phyloP scores from a whole-genome alignment of 2,329 filamentous ascomycete species.

The Stemphylium vesicarium region DNA sequence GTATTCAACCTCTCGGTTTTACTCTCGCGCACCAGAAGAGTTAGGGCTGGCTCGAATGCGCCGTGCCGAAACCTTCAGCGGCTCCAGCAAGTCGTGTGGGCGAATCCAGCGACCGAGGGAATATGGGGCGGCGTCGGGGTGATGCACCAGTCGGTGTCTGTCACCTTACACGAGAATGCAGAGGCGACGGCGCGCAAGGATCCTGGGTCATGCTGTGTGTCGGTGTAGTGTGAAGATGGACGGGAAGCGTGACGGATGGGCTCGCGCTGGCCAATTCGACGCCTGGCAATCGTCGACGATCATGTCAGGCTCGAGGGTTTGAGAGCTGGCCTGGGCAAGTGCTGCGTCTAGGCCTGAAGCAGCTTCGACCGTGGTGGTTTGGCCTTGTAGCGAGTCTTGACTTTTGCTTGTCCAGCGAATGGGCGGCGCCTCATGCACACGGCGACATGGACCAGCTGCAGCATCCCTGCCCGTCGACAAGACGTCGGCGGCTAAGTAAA shows the following conservation, averaged over 20 bases:
- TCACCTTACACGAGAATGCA: constrained; percentile 23
- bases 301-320: constrained; percentile 18
- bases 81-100: constrained; percentile 34
- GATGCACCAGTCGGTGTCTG: constrained; percentile 18
- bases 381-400: constrained; percentile 28
- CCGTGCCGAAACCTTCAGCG: constrained; percentile 41
- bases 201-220: constrained; percentile 16
- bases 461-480: constrained; percentile 14
- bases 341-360: constrained; percentile 6
- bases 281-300: constrained; percentile 24
- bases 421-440: constrained; percentile 15
- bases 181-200: constrained; percentile 15
- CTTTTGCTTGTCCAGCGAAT: constrained; percentile 23
- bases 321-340: not conserved
- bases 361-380: constrained; percentile 16
- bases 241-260: constrained; percentile 21
- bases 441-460: constrained; percentile 16
- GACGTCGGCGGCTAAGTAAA: constrained; percentile 23
- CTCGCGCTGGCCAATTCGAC: constrained; percentile 22
- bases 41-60: constrained; percentile 21
- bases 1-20: constrained; percentile 7
- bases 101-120: constrained; percentile 26
- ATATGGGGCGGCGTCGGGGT: constrained; percentile 15
- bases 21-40: not conserved
- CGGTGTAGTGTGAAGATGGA: constrained; percentile 14